Conservation (phyloP, 2,329 filamentous ascomycete species). For the Microthyrium microscopicum region DNA sequence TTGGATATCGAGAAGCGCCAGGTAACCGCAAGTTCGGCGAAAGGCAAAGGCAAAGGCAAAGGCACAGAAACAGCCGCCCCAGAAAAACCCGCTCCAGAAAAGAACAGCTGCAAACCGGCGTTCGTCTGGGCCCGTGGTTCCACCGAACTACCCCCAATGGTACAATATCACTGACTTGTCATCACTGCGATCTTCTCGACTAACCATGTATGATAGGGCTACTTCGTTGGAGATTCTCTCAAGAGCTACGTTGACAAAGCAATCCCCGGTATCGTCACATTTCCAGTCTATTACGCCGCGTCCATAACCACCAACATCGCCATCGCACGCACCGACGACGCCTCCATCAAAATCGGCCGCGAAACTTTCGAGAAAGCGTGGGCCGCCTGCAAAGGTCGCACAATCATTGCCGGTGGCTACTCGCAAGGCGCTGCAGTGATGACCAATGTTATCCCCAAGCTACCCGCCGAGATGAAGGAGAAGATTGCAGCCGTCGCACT, state of each 20-base stretch:
- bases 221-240: not conserved
- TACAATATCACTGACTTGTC: too few relatives aligned
- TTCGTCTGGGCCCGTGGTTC: conserved; percentile 34
- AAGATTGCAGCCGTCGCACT: conserved; percentile 19
- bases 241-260: not conserved
- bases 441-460: conserved; percentile 2
- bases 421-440: conserved; percentile 7
- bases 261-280: not conserved
- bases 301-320: not conserved
- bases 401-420: conserved; percentile 6
- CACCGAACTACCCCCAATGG: conserved; percentile 31
- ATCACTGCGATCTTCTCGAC: too few relatives aligned
- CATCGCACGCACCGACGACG: not conserved
- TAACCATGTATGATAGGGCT: conserved; percentile 1
- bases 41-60: too few relatives aligned
- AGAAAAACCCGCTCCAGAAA: too few relatives aligned
- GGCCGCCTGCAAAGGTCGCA: conserved; percentile 5
- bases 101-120: conserved; percentile 17
- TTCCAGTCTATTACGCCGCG: not conserved
- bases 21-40: too few relatives aligned
- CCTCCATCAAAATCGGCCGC: conserved; percentile 14
- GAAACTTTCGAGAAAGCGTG: conserved; percentile 3
- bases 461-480: not conserved
- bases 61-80: too few relatives aligned
- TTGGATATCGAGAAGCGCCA: too few relatives aligned